These are phyloP conservation scores for Colletotrichum incanum DNA, from an alignment of 2,329 filamentous ascomycete genomes.

Conservation along the genomic window DNA sequence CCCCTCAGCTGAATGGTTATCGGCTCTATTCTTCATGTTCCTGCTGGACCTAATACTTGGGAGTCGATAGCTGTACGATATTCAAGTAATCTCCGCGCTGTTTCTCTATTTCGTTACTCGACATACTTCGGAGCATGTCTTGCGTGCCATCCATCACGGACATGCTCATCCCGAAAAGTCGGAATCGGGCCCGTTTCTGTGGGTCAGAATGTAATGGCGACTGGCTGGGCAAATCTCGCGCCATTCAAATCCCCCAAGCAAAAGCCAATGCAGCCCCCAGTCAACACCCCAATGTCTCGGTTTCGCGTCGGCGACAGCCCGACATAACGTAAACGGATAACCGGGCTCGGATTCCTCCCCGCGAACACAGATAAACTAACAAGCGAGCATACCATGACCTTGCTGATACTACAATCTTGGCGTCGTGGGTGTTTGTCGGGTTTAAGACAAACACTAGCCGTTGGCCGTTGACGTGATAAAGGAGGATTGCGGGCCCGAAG, in stretches of 20 bases:
- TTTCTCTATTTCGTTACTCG: neutral
- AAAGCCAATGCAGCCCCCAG: neutral
- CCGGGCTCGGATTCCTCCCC: neutral
- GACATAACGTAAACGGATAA: neutral
- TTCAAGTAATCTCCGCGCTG: neutral
- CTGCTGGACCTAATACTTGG: too few species aligned
- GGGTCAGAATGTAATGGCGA: conserved; percentile 19
- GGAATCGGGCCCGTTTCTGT: conserved; percentile 2
- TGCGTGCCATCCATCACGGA: neutral
- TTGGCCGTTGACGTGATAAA: conserved; percentile 25
- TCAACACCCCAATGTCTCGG: neutral
- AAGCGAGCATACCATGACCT: neutral
- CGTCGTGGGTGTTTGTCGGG: neutral
- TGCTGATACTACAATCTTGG: neutral
- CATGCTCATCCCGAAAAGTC: conserved; percentile 5
- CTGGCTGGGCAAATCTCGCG: conserved; percentile 19
- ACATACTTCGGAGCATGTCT: neutral
- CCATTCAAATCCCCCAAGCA: neutral
- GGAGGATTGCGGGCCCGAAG: neutral
- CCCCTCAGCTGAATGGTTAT: too few species aligned
- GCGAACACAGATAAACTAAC: neutral
- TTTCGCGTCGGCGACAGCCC: conserved; percentile 2
- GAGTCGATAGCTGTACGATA: neutral
- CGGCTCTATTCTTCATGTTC: too few species aligned
- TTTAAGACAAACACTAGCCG: neutral